These are phyloP conservation scores for Cryptococcus floricola DNA, from an alignment of 1,284 basidiomycete genomes.

Conservation along the genomic window DNA sequence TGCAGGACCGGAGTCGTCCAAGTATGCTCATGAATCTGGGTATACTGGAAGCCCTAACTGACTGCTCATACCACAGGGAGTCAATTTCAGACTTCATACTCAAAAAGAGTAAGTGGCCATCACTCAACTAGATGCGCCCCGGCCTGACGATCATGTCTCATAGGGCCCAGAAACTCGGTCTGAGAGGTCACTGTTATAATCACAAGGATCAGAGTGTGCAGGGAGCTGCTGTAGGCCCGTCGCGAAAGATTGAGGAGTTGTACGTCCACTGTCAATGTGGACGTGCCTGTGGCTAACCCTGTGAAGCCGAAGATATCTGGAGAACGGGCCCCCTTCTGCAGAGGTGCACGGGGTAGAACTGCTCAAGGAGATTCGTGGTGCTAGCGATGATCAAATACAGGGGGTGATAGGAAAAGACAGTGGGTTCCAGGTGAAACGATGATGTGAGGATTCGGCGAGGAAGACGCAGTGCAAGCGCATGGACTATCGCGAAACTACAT, in stretches of 20 bases:
- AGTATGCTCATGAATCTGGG: slow-evolving; percentile 12
- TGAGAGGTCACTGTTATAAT: slow-evolving; percentile 45
- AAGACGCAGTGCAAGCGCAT: too few species aligned
- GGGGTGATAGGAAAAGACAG: slow-evolving; percentile 17
- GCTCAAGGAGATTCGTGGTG: slow-evolving; percentile 24
- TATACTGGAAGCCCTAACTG: background rate
- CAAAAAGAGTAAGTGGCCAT: slow-evolving; percentile 32
- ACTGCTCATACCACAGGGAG: slow-evolving; percentile 22
- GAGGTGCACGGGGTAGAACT: slow-evolving; percentile 33
- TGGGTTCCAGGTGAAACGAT: slow-evolving; percentile 25
- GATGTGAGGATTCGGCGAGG: background rate
- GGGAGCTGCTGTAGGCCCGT: slow-evolving; percentile 39
- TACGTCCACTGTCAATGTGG: background rate
- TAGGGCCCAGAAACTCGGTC: slow-evolving; percentile 35
- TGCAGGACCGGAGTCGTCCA: slow-evolving; percentile 38
- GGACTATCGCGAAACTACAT: too few species aligned
- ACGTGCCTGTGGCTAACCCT: too few species aligned
- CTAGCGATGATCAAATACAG: slow-evolving; percentile 25
- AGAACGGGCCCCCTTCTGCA: slow-evolving; percentile 34
- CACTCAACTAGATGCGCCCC: background rate
- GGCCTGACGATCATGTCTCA: background rate
- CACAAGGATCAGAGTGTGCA: slow-evolving; percentile 42
- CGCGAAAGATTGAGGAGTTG: slow-evolving; percentile 39
- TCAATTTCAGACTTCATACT: slow-evolving; percentile 37
- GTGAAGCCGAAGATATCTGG: slow-evolving; percentile 17